Evolutionary conservation across 2,329 filamentous ascomycete genomes (phyloP).

Genomic region (Sporothrix humicola): DNA sequence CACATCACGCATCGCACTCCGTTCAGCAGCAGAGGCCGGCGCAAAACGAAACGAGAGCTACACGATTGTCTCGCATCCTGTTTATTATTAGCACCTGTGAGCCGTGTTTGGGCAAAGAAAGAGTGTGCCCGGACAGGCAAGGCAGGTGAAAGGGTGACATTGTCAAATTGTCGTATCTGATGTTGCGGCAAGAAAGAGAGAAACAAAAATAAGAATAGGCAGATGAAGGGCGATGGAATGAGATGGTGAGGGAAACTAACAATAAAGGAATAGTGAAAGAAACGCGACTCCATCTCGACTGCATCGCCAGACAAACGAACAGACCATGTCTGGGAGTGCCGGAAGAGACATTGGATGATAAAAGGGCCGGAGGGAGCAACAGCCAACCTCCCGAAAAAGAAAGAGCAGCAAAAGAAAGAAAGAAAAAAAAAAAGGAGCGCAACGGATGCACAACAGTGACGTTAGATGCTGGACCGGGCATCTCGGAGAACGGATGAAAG

Average conservation of each 20-base stretch:
- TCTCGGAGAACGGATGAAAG: slow-evolving; percentile 24
- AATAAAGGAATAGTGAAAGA: not conserved
- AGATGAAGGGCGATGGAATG: not conserved
- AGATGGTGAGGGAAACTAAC: not conserved
- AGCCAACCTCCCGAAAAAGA: not conserved
- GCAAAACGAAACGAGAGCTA: slow-evolving; percentile 26
- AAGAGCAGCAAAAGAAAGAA: not conserved
- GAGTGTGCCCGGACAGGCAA: too few relatives aligned
- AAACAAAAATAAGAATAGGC: not conserved
- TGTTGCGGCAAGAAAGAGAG: not conserved
- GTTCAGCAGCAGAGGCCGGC: slow-evolving; percentile 2
- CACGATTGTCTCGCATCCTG: slow-evolving; percentile 7
- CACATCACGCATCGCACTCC: slow-evolving; percentile 21
- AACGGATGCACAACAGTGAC: too few relatives aligned
- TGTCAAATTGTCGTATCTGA: slow-evolving; percentile 10
- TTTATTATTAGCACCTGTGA: slow-evolving; percentile 14
- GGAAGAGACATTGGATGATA: slow-evolving; percentile 23
- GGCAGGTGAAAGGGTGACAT: slow-evolving; percentile 1
- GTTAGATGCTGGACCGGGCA: not conserved
- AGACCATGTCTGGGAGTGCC: slow-evolving; percentile 9
- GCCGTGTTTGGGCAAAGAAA: not conserved
- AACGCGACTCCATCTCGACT: slow-evolving; percentile 3
- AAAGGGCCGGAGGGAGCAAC: not conserved
- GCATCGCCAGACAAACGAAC: not conserved
- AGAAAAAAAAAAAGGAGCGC: not conserved